Percentiles rank a stretch among this genome's conserved stretches.
Conservation (phyloP, 352 stramenopile genomes). For the Pythium brassicae region DNA sequence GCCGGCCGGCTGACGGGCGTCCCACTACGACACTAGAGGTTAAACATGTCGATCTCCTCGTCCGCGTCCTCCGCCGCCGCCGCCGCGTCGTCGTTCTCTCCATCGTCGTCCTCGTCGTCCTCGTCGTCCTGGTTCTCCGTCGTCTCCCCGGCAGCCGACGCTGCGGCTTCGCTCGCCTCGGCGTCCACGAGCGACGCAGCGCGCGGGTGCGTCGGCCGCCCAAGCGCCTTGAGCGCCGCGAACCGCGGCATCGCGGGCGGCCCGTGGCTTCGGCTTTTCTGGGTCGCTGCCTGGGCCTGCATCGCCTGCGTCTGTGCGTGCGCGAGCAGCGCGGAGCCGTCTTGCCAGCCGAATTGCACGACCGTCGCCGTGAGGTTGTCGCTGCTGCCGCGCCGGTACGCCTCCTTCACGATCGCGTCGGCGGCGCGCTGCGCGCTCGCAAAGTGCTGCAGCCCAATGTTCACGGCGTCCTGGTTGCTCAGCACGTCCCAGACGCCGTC, state of each 20-base stretch:
- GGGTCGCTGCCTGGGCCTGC: neutral
- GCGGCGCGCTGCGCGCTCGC: slow-evolving; percentile 36
- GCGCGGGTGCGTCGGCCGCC: neutral
- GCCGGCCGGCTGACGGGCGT: too few relatives aligned
- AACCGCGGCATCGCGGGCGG: slow-evolving; percentile 1
- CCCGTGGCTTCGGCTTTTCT: neutral
- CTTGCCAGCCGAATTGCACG: slow-evolving; percentile 42
- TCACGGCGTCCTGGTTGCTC: slow-evolving; percentile 51
- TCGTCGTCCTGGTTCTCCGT: slow-evolving; percentile 13
- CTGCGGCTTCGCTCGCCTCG: neutral
- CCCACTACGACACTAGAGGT: slow-evolving; percentile 17
- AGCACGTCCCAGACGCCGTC: slow-evolving; percentile 65
- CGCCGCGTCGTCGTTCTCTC: slow-evolving; percentile 18
- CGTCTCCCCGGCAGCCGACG: slow-evolving; percentile 7
- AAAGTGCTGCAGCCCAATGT: slow-evolving; percentile 37
- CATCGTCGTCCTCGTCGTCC: slow-evolving; percentile 12
- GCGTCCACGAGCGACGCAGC: slow-evolving; percentile 5
- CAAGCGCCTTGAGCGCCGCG: neutral
- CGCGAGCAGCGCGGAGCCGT: slow-evolving; percentile 15
- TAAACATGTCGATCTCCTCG: slow-evolving; percentile 63
- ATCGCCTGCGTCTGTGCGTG: slow-evolving; percentile 20
- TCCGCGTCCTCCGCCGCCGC: slow-evolving; percentile 17
- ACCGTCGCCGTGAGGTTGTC: slow-evolving; percentile 61
- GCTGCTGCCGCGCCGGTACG: slow-evolving; percentile 44
- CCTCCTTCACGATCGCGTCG: slow-evolving; percentile 46